phyloP scores from a whole-genome alignment of 2,329 filamentous ascomycete species.

The Diaporthe ilicicola region DNA sequence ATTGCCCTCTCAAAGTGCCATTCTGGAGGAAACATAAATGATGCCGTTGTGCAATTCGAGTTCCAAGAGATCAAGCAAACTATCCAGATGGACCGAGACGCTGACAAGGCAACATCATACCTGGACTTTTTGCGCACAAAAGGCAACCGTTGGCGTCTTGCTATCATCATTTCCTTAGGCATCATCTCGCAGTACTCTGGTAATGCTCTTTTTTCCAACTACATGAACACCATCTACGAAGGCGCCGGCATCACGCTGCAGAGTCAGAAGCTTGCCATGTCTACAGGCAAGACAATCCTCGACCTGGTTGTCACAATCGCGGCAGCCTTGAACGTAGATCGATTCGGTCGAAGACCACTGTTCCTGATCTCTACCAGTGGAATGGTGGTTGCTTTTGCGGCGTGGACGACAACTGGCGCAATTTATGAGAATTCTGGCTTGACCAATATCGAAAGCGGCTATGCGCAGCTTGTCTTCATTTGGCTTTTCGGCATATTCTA shows the following conservation, averaged over 20 bases:
- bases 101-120: conserved; percentile 58
- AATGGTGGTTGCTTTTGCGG: conserved; percentile 56
- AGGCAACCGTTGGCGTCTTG: conserved; percentile 68
- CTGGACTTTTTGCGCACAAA: conserved; percentile 66
- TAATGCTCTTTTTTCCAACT: conserved; percentile 71
- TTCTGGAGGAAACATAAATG: conserved; percentile 63
- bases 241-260: conserved; percentile 64
- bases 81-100: conserved; percentile 61
- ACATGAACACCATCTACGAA: conserved; percentile 67
- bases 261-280: conserved; percentile 59
- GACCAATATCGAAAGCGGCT: conserved; percentile 51
- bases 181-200: conserved; percentile 72
- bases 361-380: conserved; percentile 57
- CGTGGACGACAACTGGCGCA: conserved; percentile 59
- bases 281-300: conserved; percentile 61
- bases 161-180: conserved; percentile 66
- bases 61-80: conserved; percentile 70
- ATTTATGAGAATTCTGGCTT: conserved; percentile 55
- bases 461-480: conserved; percentile 64
- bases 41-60: conserved; percentile 68
- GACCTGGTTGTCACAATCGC: conserved; percentile 62
- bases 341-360: conserved; percentile 56
- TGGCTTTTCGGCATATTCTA: conserved; percentile 69
- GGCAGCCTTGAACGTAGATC: conserved; percentile 57
- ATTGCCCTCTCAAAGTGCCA: conserved; percentile 70